Percentiles rank a stretch among this genome's conserved stretches.
Evolutionary conservation across 495 filamentous ascomycete species (phyloP).

Genomic region (Cenococcum geophilum): DNA sequence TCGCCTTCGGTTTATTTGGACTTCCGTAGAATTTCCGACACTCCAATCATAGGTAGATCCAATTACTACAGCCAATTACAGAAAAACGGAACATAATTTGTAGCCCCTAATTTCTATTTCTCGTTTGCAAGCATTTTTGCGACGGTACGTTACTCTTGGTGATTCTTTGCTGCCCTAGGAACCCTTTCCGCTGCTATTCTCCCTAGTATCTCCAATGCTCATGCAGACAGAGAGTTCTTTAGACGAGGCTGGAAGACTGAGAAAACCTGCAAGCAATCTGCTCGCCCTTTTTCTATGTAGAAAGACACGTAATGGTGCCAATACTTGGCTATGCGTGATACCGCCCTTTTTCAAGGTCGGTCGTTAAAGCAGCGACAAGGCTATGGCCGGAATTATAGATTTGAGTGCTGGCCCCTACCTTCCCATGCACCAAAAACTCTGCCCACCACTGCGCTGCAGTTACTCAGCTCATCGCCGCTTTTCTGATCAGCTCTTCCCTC

Average conservation of each 20-base stretch:
- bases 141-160: too few relatives aligned
- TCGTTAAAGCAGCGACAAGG: not conserved
- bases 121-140: too few relatives aligned
- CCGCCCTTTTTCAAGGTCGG: not conserved
- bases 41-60: too few relatives aligned
- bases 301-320: not conserved
- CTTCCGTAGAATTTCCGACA: too few relatives aligned
- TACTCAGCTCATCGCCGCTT: not conserved
- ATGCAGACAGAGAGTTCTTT: not conserved
- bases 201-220: not conserved
- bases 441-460: not conserved
- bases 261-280: too few relatives aligned
- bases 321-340: not conserved
- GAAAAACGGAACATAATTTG: too few relatives aligned
- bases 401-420: not conserved
- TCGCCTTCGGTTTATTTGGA: not conserved
- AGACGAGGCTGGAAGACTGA: not conserved
- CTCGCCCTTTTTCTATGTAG: constrained; percentile 4
- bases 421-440: not conserved
- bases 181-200: too few relatives aligned
- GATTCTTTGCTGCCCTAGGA: too few relatives aligned
- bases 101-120: too few relatives aligned
- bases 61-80: too few relatives aligned
- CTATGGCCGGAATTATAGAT: not conserved
- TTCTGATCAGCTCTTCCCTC: not conserved